Conservation (phyloP, 2,329 filamentous ascomycete genomes). For the Daldinia sp. region DNA sequence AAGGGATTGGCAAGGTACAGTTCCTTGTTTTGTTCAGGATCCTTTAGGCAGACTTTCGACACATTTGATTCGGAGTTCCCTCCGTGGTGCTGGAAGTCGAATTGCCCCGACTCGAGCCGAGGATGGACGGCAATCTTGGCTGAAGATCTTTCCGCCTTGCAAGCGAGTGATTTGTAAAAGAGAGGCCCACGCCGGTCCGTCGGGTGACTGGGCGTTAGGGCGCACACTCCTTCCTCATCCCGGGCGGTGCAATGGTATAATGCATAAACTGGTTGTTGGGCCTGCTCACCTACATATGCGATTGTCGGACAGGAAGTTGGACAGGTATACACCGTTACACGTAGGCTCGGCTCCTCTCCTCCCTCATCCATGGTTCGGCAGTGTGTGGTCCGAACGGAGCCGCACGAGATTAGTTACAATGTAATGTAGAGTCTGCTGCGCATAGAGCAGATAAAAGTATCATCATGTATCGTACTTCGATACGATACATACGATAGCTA, state of each 20-base stretch:
- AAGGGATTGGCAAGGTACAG: slow-evolving; percentile 28
- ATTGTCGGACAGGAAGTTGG: slow-evolving; percentile 9
- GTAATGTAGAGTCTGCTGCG: slow-evolving; percentile 20
- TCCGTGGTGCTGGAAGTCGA: slow-evolving; percentile 12
- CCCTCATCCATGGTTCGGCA: slow-evolving; percentile 36
- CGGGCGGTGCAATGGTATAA: neutral
- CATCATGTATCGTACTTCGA: neutral
- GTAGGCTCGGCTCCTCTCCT: slow-evolving; percentile 36
- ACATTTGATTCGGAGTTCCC: slow-evolving; percentile 10
- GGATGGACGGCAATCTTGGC: slow-evolving; percentile 9
- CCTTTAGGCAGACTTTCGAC: slow-evolving; percentile 5
- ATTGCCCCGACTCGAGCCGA: slow-evolving; percentile 21
- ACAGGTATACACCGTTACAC: slow-evolving; percentile 26
- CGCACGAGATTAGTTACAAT: slow-evolving; percentile 33
- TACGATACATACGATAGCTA: slow-evolving; percentile 1
- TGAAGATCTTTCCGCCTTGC: slow-evolving; percentile 12
- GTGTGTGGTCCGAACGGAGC: slow-evolving; percentile 41
- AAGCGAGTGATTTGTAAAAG: slow-evolving; percentile 21
- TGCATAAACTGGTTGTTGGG: slow-evolving; percentile 11
- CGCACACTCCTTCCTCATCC: slow-evolving; percentile 34
- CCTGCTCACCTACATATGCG: slow-evolving; percentile 9
- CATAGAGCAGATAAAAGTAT: slow-evolving; percentile 3
- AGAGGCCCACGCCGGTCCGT: slow-evolving; percentile 21
- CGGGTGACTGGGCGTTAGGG: slow-evolving; percentile 23
- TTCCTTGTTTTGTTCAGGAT: slow-evolving; percentile 17